phyloP scores from a whole-genome alignment of 2,329 filamentous ascomycete genomes.

The Aspergillus luchuensis region DNA sequence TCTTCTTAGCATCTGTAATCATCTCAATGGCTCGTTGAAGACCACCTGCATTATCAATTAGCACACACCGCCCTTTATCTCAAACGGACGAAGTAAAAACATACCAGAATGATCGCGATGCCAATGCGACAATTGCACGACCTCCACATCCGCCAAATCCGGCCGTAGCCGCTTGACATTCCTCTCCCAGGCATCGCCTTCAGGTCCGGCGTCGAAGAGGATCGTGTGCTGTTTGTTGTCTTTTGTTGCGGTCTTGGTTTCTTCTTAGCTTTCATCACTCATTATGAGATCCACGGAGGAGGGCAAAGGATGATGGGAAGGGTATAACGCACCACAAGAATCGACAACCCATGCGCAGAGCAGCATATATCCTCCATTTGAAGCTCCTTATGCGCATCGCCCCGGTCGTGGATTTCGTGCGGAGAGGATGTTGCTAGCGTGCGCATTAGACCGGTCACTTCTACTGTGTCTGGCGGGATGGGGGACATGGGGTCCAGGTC shows the following conservation, averaged over 20 bases:
- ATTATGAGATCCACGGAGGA: too few relatives aligned
- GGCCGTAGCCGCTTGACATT: constrained; percentile 50
- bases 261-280: neutral
- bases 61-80: neutral
- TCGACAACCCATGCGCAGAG: constrained; percentile 57
- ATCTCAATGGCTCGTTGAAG: constrained; percentile 53
- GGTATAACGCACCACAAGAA: constrained; percentile 48
- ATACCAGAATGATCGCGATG: constrained; percentile 58
- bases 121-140: constrained; percentile 57
- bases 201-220: constrained; percentile 58
- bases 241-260: constrained; percentile 49
- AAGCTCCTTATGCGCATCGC: constrained; percentile 49
- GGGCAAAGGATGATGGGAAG: too few relatives aligned
- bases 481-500: constrained; percentile 58
- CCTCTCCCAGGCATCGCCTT: constrained; percentile 54
- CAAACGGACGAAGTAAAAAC: neutral
- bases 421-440: constrained; percentile 44
- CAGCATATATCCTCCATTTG: constrained; percentile 56
- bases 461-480: constrained; percentile 46
- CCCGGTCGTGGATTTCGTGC: constrained; percentile 39
- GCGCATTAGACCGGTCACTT: constrained; percentile 47
- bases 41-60: constrained; percentile 39
- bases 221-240: constrained; percentile 49
- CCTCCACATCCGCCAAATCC: constrained; percentile 49
- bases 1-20: constrained; percentile 47